phyloP scores from a whole-genome alignment of 2,329 filamentous ascomycete species.

The Colletotrichum viniferum region DNA sequence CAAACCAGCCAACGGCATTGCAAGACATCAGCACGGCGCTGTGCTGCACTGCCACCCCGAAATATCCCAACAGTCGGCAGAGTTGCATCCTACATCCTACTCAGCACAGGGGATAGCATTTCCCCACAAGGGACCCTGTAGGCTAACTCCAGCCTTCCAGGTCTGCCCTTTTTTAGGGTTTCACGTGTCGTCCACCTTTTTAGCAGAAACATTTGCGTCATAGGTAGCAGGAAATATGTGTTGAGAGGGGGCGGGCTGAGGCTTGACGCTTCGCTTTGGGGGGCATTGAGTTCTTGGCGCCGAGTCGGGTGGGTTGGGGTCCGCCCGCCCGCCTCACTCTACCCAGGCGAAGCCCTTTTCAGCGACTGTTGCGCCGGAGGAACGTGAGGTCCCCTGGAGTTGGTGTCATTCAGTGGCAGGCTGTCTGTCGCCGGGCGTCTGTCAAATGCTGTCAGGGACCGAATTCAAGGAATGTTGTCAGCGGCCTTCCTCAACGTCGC shows the following conservation, averaged over 20 bases:
- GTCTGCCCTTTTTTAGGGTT: neutral
- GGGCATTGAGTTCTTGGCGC: neutral
- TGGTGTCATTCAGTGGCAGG: neutral
- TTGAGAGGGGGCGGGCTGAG: neutral
- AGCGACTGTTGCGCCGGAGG: neutral
- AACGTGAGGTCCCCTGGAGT: neutral
- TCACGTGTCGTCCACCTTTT: conserved; percentile 1
- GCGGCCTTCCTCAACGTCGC: neutral
- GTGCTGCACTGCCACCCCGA: neutral
- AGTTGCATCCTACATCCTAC: neutral
- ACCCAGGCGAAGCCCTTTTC: neutral
- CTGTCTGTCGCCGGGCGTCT: neutral
- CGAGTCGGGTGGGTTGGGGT: neutral
- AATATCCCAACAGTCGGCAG: neutral
- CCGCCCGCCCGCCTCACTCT: neutral
- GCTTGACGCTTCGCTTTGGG: neutral
- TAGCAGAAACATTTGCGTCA: conserved; percentile 19
- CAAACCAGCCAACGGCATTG: neutral
- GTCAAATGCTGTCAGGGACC: neutral
- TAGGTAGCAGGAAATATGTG: neutral
- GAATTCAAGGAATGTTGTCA: neutral
- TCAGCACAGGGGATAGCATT: neutral
- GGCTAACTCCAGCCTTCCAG: neutral
- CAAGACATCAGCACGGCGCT: neutral
- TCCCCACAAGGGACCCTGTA: conserved; percentile 10